Evolutionary conservation across 768 basidiomycete species (phyloP).

Genomic region (Suillus tomentosus): DNA sequence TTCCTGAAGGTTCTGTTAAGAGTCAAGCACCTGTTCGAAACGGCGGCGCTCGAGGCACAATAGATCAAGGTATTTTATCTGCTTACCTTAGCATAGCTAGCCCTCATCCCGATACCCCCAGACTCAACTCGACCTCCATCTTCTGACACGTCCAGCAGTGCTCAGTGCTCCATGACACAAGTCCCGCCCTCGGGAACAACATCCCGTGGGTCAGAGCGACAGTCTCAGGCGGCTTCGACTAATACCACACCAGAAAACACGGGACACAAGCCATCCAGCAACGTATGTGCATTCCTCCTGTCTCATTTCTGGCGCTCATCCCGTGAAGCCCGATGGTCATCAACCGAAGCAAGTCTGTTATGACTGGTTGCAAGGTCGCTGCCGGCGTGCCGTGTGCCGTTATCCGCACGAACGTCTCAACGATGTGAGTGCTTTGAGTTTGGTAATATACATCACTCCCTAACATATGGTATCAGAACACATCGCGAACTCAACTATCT

Average conservation of each 20-base stretch:
- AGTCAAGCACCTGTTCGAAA: not conserved
- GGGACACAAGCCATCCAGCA: not conserved
- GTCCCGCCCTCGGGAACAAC: not conserved
- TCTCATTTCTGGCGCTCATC: not conserved
- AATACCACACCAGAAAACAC: not conserved
- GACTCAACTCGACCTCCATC: not conserved
- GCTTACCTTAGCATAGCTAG: not conserved
- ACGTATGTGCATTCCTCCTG: not conserved
- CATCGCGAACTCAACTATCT: not conserved
- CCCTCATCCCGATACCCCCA: not conserved
- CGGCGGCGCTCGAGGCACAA: not conserved
- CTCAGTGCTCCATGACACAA: not conserved
- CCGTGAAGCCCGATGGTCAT: not conserved
- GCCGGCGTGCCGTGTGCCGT: not conserved
- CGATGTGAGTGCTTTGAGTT: not conserved
- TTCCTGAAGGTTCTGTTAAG: not conserved
- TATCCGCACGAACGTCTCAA: not conserved
- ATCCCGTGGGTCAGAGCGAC: not conserved
- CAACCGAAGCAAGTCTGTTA: not conserved
- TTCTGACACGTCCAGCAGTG: not conserved
- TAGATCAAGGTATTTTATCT: not conserved
- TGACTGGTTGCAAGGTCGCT: not conserved
- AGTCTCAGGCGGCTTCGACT: not conserved
- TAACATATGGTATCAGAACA: not conserved
- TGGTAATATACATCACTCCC: not conserved